A percentile compares a stretch with the other conserved stretches of the same genome.
phyloP scores from a whole-genome alignment of 176 grass and related monocot genomes.

The Pontederia paniculata region DNA sequence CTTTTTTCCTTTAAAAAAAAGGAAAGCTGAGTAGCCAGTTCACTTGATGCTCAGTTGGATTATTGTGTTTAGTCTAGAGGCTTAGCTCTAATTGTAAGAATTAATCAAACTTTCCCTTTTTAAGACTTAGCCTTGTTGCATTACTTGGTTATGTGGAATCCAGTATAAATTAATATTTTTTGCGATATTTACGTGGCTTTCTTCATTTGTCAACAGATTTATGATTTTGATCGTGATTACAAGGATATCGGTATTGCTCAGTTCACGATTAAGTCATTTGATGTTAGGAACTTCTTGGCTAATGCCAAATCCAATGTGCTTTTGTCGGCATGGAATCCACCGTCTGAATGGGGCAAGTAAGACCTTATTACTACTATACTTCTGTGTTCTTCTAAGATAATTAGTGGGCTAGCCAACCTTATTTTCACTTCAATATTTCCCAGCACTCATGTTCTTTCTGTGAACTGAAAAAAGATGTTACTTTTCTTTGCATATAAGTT shows the following conservation, averaged over 20 bases:
- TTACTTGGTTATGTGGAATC: too few species aligned
- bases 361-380: slow-evolving; percentile 22
- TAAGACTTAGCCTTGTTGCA: too few species aligned
- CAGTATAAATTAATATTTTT: neutral
- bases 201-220: slow-evolving; percentile 46
- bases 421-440: neutral
- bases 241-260: slow-evolving; percentile 88
- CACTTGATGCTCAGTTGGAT: too few species aligned
- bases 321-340: slow-evolving; percentile 89
- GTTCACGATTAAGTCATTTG: slow-evolving; percentile 77
- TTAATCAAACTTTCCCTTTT: too few species aligned
- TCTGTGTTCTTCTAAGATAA: neutral
- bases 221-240: slow-evolving; percentile 97
- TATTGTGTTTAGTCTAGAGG: too few species aligned
- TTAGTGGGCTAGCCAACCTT: neutral
- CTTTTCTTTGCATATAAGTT: too few species aligned
- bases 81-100: too few species aligned
- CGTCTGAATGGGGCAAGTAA: slow-evolving; percentile 99
- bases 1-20: too few species aligned
- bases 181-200: slow-evolving; percentile 24
- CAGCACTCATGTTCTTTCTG: too few species aligned
- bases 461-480: too few species aligned
- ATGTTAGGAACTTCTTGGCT: slow-evolving; percentile 74
- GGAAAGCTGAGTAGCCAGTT: too few species aligned
- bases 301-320: slow-evolving; percentile 89